These are phyloP conservation scores for Sporothrix brasiliensis DNA, from an alignment of 2,329 filamentous ascomycete genomes.

Conservation along the genomic window DNA sequence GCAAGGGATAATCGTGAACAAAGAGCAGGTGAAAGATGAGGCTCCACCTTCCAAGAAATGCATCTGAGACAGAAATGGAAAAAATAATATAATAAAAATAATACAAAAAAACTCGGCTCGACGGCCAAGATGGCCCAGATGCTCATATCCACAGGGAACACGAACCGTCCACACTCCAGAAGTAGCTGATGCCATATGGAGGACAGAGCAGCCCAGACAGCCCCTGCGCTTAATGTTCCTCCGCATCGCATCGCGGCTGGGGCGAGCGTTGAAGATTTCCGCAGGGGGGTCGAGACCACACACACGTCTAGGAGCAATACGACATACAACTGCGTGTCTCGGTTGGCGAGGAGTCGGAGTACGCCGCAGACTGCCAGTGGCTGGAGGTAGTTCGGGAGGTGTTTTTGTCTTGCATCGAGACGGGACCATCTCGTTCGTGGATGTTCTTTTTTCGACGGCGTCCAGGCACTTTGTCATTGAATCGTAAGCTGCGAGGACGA, in stretches of 20 bases:
- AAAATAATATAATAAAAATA: no score
- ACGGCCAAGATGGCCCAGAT: not conserved
- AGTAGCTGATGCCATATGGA: not conserved
- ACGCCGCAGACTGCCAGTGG: no score
- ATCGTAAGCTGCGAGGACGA: no score
- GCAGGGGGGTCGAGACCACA: not conserved
- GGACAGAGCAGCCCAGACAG: not conserved
- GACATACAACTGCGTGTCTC: not conserved
- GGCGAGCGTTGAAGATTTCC: slow-evolving; percentile 10
- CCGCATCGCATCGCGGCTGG: not conserved
- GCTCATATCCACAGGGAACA: no score
- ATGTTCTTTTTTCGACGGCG: no score
- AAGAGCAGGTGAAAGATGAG: not conserved
- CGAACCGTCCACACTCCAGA: not conserved
- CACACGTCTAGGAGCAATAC: not conserved
- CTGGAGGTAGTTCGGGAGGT: no score
- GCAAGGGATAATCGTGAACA: slow-evolving; percentile 5
- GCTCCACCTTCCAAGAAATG: slow-evolving; percentile 7
- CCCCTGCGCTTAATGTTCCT: slow-evolving; percentile 6
- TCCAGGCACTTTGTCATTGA: no score
- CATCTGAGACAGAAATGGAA: slow-evolving; percentile 1
- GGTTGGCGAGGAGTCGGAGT: not conserved
- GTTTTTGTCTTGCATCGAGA: not conserved
- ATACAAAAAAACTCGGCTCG: not conserved
- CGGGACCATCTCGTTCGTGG: no score